Conservation (phyloP, 306 rosid genomes). For the Casuarina glauca region DNA sequence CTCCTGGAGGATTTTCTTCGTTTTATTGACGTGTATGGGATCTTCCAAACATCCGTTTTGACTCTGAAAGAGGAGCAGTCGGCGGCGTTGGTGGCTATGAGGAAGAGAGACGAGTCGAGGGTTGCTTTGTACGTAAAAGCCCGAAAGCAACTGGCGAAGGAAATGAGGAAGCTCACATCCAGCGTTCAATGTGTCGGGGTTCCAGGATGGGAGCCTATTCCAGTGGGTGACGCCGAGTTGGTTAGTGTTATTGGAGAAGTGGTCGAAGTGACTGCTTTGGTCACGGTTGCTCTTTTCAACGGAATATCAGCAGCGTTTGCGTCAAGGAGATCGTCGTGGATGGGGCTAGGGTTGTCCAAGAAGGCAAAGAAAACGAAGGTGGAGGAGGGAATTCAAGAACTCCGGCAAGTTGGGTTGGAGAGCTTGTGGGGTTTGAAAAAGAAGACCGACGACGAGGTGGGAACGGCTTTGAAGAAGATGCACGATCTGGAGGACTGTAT, state of each 20-base stretch:
- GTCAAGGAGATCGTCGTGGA: slow-evolving; percentile 41
- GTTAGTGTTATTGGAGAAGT: slow-evolving; percentile 52
- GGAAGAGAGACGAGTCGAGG: slow-evolving; percentile 58
- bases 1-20: slow-evolving; percentile 72
- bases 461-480: slow-evolving; percentile 59
- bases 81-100: slow-evolving; percentile 64
- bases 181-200: slow-evolving; percentile 33
- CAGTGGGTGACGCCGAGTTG: slow-evolving; percentile 47
- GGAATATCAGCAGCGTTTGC: slow-evolving; percentile 51
- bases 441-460: slow-evolving; percentile 61
- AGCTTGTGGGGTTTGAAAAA: slow-evolving; percentile 42
- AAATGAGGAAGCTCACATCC: slow-evolving; percentile 56
- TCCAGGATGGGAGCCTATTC: neutral
- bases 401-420: slow-evolving; percentile 27
- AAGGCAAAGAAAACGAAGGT: slow-evolving; percentile 28
- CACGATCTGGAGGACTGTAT: slow-evolving; percentile 52
- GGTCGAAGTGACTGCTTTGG: slow-evolving; percentile 47
- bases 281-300: slow-evolving; percentile 57
- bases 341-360: slow-evolving; percentile 37
- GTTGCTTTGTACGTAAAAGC: slow-evolving; percentile 40
- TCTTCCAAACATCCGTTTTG: slow-evolving; percentile 62
- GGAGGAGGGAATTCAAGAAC: slow-evolving; percentile 50
- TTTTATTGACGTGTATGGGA: slow-evolving; percentile 71
- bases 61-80: slow-evolving; percentile 56
- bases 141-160: slow-evolving; percentile 43